A percentile compares a stretch with the other conserved stretches of the same genome.
These are phyloP conservation scores for Ceratocystis huliohia DNA, from an alignment of 2,329 filamentous ascomycete genomes.

Conservation along the genomic window DNA sequence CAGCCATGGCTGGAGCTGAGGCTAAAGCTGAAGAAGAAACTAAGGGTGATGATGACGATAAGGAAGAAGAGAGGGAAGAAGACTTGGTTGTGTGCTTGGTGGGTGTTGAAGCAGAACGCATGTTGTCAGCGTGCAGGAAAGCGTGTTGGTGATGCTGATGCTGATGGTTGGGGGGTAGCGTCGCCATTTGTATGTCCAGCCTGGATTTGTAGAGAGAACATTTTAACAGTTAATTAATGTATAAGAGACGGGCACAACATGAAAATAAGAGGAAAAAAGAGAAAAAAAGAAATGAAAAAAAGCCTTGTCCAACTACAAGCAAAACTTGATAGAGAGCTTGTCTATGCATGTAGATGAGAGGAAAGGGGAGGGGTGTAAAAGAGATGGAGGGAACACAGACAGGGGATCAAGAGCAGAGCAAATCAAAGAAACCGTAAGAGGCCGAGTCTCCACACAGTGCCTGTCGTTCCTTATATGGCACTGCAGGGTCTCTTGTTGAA, in stretches of 20 bases:
- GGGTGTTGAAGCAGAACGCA: conserved; percentile 22
- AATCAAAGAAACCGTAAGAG: neutral
- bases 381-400: neutral
- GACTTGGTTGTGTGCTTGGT: conserved; percentile 39
- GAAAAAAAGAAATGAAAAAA: neutral
- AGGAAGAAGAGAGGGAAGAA: conserved; percentile 42
- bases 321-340: neutral
- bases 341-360: neutral
- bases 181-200: conserved; percentile 50
- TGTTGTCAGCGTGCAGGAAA: conserved; percentile 37
- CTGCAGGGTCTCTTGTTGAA: neutral
- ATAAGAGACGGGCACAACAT: neutral
- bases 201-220: conserved; percentile 17
- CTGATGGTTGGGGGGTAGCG: conserved; percentile 49
- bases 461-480: neutral
- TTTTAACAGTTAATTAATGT: neutral
- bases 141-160: conserved; percentile 26
- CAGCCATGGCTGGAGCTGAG: conserved; percentile 51
- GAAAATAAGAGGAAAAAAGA: neutral
- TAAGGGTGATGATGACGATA: conserved; percentile 46
- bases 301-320: neutral
- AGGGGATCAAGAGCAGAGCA: neutral
- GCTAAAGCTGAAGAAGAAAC: conserved; percentile 49
- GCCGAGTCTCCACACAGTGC: neutral
- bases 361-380: neutral